A percentile compares a stretch with the other conserved stretches of the same genome.
Conservation (phyloP, 768 basidiomycete species). For the Suillus brevipes region DNA sequence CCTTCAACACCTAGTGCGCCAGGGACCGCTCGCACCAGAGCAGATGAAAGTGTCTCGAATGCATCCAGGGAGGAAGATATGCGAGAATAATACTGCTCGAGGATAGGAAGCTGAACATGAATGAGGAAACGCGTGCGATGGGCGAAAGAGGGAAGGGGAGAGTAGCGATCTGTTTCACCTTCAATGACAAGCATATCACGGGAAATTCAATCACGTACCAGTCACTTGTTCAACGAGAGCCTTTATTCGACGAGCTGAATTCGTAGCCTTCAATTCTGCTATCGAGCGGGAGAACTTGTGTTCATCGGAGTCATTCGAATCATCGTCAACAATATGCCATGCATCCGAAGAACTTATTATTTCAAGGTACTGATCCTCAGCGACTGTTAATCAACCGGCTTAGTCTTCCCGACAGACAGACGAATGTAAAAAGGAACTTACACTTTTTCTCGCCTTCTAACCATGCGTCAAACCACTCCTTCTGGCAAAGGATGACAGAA, state of each 20-base stretch:
- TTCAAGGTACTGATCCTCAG: conserved; percentile 82
- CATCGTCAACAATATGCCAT: conserved; percentile 79
- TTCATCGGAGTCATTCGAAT: conserved; percentile 45
- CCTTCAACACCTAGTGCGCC: conserved; percentile 72
- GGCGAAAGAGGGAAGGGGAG: conserved; percentile 72
- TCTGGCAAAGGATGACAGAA: conserved; percentile 75
- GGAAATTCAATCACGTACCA: conserved; percentile 44
- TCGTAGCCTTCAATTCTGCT: conserved; percentile 64
- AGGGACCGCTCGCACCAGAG: conserved; percentile 87
- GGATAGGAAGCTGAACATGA: conserved; percentile 79
- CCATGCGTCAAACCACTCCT: conserved; percentile 93
- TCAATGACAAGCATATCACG: not conserved
- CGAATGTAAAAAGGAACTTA: conserved; percentile 39
- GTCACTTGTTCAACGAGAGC: conserved; percentile 91
- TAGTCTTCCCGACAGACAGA: not conserved
- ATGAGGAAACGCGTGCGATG: conserved; percentile 86
- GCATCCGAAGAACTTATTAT: conserved; percentile 82
- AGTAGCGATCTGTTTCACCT: conserved; percentile 75
- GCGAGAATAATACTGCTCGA: conserved; percentile 75
- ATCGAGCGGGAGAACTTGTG: conserved; percentile 13
- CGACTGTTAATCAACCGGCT: conserved; percentile 51
- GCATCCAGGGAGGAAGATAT: conserved; percentile 88
- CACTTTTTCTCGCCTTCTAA: conserved; percentile 86
- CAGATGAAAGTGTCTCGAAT: conserved; percentile 88
- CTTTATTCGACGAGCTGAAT: conserved; percentile 81